These are phyloP conservation scores for Endoconidiophora laricicola DNA, from an alignment of 2,329 filamentous ascomycete genomes.

Conservation along the genomic window DNA sequence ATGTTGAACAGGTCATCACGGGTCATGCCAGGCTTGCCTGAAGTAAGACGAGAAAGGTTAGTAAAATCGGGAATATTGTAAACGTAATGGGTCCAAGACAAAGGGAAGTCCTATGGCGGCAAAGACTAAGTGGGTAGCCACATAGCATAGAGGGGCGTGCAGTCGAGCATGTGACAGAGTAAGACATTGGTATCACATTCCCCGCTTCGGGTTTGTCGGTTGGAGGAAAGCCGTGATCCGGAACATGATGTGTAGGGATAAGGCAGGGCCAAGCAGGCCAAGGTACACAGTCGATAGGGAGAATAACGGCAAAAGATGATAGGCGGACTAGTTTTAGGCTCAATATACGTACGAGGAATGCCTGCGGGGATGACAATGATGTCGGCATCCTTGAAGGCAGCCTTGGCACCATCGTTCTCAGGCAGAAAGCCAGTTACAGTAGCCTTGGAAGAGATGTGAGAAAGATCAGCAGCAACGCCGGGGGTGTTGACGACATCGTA, in stretches of 20 bases:
- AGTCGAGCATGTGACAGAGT: not conserved
- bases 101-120: too few relatives aligned
- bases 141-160: too few relatives aligned
- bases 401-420: conserved; percentile 67
- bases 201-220: conserved; percentile 3
- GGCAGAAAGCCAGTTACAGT: conserved; percentile 81
- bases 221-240: conserved; percentile 3
- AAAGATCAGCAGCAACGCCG: conserved; percentile 88
- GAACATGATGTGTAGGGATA: not conserved
- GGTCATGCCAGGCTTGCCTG: conserved; percentile 98
- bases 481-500: conserved; percentile 99
- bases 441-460: conserved; percentile 86
- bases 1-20: conserved; percentile 99
- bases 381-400: conserved; percentile 81
- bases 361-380: conserved; percentile 95
- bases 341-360: conserved; percentile 63
- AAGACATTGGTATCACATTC: not conserved
- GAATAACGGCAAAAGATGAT: not conserved
- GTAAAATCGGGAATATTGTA: not conserved
- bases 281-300: not conserved
- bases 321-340: not conserved
- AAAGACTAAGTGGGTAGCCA: too few relatives aligned
- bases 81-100: too few relatives aligned
- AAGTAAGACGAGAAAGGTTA: not conserved
- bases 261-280: not conserved